Conservation (phyloP, 2,329 filamentous ascomycete species). For the Ustulina deusta region DNA sequence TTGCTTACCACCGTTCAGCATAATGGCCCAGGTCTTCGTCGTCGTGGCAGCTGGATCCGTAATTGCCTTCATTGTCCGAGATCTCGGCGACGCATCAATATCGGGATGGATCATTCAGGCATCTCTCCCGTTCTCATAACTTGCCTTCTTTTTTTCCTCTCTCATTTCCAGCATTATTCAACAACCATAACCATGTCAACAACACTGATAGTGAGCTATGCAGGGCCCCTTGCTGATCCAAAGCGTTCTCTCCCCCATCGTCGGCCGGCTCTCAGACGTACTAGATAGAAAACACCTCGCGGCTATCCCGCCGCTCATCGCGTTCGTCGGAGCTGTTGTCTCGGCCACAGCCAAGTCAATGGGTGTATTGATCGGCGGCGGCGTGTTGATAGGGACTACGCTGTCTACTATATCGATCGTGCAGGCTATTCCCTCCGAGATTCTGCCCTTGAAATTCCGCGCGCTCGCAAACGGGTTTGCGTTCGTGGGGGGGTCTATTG, state of each 20-base stretch:
- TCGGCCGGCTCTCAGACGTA: constrained; percentile 68
- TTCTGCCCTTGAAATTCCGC: constrained; percentile 68
- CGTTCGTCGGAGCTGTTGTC: constrained; percentile 65
- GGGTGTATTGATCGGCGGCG: constrained; percentile 68
- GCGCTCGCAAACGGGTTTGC: constrained; percentile 66
- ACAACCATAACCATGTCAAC: not conserved
- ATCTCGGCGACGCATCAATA: constrained; percentile 62
- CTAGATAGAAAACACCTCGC: constrained; percentile 67
- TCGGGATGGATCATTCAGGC: constrained; percentile 69
- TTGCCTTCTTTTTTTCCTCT: not conserved
- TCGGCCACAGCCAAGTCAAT: constrained; percentile 67
- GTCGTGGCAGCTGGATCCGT: constrained; percentile 67
- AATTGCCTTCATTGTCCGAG: constrained; percentile 66
- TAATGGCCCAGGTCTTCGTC: constrained; percentile 67
- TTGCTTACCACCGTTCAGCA: constrained; percentile 46
- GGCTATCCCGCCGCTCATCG: constrained; percentile 63
- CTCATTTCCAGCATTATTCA: not conserved
- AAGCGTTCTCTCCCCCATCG: constrained; percentile 65
- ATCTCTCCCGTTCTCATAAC: too few species aligned
- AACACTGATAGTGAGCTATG: not conserved
- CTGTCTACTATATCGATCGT: constrained; percentile 67
- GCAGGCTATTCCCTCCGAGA: constrained; percentile 67
- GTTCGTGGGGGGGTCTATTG: constrained; percentile 63
- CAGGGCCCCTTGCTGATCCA: constrained; percentile 69
- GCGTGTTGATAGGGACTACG: constrained; percentile 67